Percentiles rank a stretch among this genome's conserved stretches.
phyloP scores from a whole-genome alignment of 495 filamentous ascomycete species.

The Usnea hakonensis region DNA sequence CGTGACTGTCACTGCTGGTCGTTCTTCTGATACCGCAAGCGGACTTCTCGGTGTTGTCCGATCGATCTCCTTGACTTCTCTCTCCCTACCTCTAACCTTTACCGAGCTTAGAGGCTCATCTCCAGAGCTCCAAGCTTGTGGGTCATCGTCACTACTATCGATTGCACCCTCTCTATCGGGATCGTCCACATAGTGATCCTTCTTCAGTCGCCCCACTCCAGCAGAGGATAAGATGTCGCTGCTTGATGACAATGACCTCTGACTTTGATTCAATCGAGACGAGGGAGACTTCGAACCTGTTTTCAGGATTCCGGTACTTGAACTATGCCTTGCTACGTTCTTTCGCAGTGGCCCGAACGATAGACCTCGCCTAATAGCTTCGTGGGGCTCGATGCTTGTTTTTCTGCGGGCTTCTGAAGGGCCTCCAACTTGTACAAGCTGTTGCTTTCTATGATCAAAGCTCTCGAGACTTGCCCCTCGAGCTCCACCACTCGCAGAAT shows the following conservation, averaged over 20 bases:
- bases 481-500: neutral
- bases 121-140: constrained; percentile 37
- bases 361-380: constrained; percentile 19
- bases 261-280: constrained; percentile 41
- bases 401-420: neutral
- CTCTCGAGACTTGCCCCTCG: neutral
- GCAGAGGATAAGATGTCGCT: constrained; percentile 29
- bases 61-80: neutral
- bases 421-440: neutral
- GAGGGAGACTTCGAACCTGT: constrained; percentile 57
- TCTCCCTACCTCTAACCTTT: constrained; percentile 28
- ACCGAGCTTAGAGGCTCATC: constrained; percentile 37
- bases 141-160: constrained; percentile 45
- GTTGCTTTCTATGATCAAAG: neutral
- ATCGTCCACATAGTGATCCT: constrained; percentile 59
- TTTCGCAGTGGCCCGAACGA: constrained; percentile 13
- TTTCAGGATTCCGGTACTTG: constrained; percentile 40
- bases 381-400: neutral
- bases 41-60: constrained; percentile 5
- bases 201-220: constrained; percentile 56
- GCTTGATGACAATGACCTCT: constrained; percentile 54
- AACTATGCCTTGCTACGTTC: constrained; percentile 40
- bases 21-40: constrained; percentile 20
- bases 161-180: constrained; percentile 47
- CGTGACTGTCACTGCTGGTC: constrained; percentile 57